Evolutionary conservation across 2,329 filamentous ascomycete species (phyloP).

Genomic region (Colletotrichum lupini): DNA sequence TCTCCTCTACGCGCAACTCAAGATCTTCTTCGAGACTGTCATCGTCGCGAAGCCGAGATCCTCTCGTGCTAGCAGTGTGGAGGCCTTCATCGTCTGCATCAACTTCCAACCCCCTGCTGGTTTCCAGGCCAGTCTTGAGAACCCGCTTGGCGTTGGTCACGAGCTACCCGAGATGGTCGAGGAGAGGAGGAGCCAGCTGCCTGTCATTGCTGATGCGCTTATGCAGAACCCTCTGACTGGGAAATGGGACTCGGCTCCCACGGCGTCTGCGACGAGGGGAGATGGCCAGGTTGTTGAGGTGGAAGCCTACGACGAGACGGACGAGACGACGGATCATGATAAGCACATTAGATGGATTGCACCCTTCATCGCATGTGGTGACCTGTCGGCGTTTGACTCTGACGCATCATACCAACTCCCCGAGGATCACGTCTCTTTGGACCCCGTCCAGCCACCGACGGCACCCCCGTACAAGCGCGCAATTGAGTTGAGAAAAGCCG

Average conservation of each 20-base stretch:
- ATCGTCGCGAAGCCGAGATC: constrained; percentile 93
- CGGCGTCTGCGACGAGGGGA: neutral
- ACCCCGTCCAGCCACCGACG: constrained; percentile 94
- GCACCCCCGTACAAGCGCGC: constrained; percentile 95
- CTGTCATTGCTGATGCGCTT: constrained; percentile 52
- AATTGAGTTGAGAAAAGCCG: constrained; percentile 81
- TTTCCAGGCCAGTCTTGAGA: constrained; percentile 80
- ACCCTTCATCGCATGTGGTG: constrained; percentile 96
- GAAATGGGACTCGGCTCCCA: constrained; percentile 50
- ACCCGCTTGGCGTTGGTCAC: constrained; percentile 75
- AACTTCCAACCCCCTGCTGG: constrained; percentile 85
- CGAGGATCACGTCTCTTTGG: constrained; percentile 85
- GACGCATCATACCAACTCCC: constrained; percentile 94
- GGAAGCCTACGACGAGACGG: constrained; percentile 42
- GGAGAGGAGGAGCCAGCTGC: constrained; percentile 52
- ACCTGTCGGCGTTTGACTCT: constrained; percentile 93
- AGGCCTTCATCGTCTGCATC: constrained; percentile 95
- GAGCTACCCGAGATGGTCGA: constrained; percentile 62
- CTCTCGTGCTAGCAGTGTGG: constrained; percentile 94
- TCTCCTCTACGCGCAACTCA: constrained; percentile 91
- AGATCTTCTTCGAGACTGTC: constrained; percentile 88
- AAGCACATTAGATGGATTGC: constrained; percentile 79
- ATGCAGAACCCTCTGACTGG: constrained; percentile 59
- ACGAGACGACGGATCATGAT: constrained; percentile 50
- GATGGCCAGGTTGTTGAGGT: constrained; percentile 35